Percentiles rank a stretch among this genome's conserved stretches.
Evolutionary conservation across 164 flowering plant genomes (phyloP).

Genomic region (Vitis cinerea): DNA sequence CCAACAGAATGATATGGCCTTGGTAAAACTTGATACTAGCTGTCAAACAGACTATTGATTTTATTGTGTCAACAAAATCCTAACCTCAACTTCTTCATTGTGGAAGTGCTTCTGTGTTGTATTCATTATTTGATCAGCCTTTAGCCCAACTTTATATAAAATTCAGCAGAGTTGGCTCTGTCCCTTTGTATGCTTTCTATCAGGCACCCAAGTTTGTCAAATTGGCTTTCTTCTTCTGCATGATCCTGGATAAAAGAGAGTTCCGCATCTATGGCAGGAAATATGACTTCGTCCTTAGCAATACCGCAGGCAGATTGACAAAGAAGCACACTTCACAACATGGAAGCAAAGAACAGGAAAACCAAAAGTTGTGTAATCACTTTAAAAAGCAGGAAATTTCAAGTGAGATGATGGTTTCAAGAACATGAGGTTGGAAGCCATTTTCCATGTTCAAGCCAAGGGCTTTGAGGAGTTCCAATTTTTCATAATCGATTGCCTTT

Average conservation of each 20-base stretch:
- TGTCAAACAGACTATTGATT: too few relatives aligned
- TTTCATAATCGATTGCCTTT: too few relatives aligned
- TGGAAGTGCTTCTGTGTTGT: constrained; percentile 74
- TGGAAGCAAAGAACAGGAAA: background rate
- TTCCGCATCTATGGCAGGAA: constrained; percentile 90
- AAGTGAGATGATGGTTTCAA: too few relatives aligned
- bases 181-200: constrained; percentile 81
- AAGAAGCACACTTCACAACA: background rate
- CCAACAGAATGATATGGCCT: too few relatives aligned
- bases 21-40: too few relatives aligned
- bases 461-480: too few relatives aligned
- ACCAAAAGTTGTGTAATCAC: too few relatives aligned
- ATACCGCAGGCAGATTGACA: constrained; percentile 61
- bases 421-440: too few relatives aligned
- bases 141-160: constrained; percentile 63
- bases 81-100: constrained; percentile 83
- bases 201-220: constrained; percentile 72
- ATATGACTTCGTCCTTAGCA: constrained; percentile 93
- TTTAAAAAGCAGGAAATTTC: too few relatives aligned
- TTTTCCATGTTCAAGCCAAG: too few relatives aligned
- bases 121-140: constrained; percentile 83
- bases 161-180: constrained; percentile 69
- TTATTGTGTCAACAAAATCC: background rate
- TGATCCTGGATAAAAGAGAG: constrained; percentile 84
- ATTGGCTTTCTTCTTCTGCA: constrained; percentile 85